phyloP scores from a whole-genome alignment of 371 early-diverging fungal genomes.

The Mycotypha africana region DNA sequence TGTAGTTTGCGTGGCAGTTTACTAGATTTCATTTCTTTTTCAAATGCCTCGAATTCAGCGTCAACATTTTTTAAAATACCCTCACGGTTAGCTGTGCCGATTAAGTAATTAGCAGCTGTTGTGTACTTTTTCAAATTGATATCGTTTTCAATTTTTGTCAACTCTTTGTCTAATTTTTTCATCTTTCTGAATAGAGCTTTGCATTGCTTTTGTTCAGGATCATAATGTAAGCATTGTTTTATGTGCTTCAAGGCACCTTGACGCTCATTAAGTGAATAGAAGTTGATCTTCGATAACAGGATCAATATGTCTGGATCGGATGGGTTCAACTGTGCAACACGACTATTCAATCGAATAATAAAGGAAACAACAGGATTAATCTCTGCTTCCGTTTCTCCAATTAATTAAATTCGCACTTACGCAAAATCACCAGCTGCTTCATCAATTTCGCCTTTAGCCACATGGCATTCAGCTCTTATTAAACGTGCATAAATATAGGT shows the following conservation, averaged over 20 bases:
- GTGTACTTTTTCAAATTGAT: constrained; percentile 17
- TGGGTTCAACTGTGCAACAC: constrained; percentile 66
- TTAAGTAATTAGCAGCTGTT: constrained; percentile 58
- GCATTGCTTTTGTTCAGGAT: constrained; percentile 88
- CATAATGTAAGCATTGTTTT: constrained; percentile 82
- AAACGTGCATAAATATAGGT: background rate
- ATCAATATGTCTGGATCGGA: constrained; percentile 55
- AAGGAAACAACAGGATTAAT: no score
- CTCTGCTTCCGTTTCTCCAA: no score
- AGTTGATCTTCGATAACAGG: constrained; percentile 72
- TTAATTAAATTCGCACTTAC: no score
- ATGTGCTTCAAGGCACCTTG: constrained; percentile 63
- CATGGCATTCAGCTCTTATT: constrained; percentile 59
- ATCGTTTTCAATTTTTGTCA: constrained; percentile 40
- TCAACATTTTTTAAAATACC: constrained; percentile 49
- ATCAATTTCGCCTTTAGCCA: constrained; percentile 66
- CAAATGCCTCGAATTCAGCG: constrained; percentile 28
- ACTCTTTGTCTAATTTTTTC: constrained; percentile 73
- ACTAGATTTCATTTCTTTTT: constrained; percentile 23
- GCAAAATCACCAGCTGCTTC: constrained; percentile 53
- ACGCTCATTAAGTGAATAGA: constrained; percentile 62
- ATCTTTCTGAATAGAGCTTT: constrained; percentile 65
- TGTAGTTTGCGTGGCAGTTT: constrained; percentile 47
- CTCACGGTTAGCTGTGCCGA: constrained; percentile 32
- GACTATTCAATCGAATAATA: constrained; percentile 35